A percentile compares a stretch with the other conserved stretches of the same genome.
Conservation (phyloP, 495 filamentous ascomycete genomes). For the Rusavskia elegans region DNA sequence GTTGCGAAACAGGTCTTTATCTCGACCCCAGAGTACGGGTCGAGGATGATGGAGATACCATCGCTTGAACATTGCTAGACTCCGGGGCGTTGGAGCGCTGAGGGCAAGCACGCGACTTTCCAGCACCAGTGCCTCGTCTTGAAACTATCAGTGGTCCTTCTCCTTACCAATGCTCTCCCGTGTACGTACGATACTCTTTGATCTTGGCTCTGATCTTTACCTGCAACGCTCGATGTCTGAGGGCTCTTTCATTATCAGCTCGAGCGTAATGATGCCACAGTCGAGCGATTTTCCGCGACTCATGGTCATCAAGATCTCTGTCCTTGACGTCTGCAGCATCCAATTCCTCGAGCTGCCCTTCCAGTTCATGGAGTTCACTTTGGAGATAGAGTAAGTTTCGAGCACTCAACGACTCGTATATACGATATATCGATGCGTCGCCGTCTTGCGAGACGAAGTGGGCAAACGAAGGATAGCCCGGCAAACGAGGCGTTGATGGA, state of each 20-base stretch:
- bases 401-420: constrained; percentile 8
- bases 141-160: neutral
- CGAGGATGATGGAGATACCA: neutral
- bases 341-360: constrained; percentile 1
- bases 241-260: neutral
- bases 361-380: constrained; percentile 12
- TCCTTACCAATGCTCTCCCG: too few species aligned
- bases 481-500: neutral
- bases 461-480: constrained; percentile 12
- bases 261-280: neutral
- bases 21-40: constrained; percentile 2
- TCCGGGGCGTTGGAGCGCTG: constrained; percentile 1
- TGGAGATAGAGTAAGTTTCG: constrained; percentile 14
- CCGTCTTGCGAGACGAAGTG: constrained; percentile 11
- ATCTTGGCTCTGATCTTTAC: constrained; percentile 2
- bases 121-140: constrained; percentile 12
- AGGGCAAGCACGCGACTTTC: constrained; percentile 9
- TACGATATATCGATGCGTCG: constrained; percentile 13
- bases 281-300: constrained; percentile 1
- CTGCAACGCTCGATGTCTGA: constrained; percentile 3
- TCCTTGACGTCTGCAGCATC: constrained; percentile 1
- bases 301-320: neutral
- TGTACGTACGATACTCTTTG: constrained; percentile 8
- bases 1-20: constrained; percentile 6
- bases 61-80: constrained; percentile 1